Percentiles rank a stretch among this genome's conserved stretches.
phyloP scores from a whole-genome alignment of 148 eudicot genomes.

The Silene uniflora region DNA sequence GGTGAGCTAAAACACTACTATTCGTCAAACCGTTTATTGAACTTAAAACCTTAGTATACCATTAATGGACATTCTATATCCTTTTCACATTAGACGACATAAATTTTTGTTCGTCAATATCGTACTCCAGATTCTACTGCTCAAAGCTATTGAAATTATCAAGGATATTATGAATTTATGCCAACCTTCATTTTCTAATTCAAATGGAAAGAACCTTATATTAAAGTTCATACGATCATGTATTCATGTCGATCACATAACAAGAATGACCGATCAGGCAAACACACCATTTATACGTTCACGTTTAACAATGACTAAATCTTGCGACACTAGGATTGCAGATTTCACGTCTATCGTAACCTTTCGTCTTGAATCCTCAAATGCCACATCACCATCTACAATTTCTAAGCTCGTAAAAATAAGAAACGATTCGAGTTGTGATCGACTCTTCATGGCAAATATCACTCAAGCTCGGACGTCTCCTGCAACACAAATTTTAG shows the following conservation, averaged over 20 bases:
- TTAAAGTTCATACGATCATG: no score
- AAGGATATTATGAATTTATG: neutral
- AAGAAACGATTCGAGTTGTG: neutral
- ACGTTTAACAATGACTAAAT: constrained; percentile 5
- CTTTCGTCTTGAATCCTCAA: neutral
- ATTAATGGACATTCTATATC: no score
- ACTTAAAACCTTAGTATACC: no score
- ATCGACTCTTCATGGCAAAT: no score
- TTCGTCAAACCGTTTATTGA: no score
- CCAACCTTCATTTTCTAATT: constrained; percentile 1
- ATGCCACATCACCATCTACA: neutral
- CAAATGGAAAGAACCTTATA: constrained; percentile 8
- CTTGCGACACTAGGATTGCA: neutral
- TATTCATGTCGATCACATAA: neutral
- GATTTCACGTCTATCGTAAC: neutral
- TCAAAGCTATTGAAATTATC: neutral
- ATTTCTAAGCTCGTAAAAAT: constrained; percentile 4
- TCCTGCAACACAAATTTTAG: neutral
- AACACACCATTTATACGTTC: neutral
- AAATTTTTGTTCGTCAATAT: neutral
- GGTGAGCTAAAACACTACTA: no score
- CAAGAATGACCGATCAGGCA: constrained; percentile 11
- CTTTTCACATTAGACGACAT: no score
- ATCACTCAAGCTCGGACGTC: neutral
- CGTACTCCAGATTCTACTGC: neutral